phyloP scores from a whole-genome alignment of 225 moss, liverwort and hornwort genomes.

The Straminergon stramineum region DNA sequence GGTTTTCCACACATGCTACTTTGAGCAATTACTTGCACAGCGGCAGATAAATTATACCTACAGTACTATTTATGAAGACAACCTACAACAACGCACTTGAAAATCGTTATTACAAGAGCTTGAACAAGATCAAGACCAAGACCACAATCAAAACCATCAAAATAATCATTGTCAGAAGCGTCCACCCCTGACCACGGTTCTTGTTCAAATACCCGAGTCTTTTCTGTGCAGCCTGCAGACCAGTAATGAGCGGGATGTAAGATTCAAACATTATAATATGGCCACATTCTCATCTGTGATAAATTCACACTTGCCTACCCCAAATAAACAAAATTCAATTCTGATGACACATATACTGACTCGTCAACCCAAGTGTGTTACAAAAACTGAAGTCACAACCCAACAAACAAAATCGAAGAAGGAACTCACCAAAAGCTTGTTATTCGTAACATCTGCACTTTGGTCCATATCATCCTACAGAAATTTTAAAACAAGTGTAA shows the following conservation, averaged over 20 bases:
- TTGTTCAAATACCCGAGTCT: conserved; percentile 69
- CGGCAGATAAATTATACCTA: conserved; percentile 2
- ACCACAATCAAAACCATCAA: conserved; percentile 76
- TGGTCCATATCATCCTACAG: conserved; percentile 73
- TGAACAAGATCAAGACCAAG: conserved; percentile 65
- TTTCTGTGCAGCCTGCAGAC: conserved; percentile 68
- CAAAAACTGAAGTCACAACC: not conserved
- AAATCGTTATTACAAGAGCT: conserved; percentile 26
- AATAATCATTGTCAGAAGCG: conserved; percentile 69
- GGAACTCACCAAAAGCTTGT: conserved; percentile 58
- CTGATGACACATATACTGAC: too few species aligned
- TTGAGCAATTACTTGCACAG: conserved; percentile 1
- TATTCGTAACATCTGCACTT: conserved; percentile 84
- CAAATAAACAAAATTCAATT: not conserved
- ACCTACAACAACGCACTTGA: not conserved
- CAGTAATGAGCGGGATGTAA: not conserved
- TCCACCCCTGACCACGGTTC: conserved; percentile 63
- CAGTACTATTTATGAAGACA: conserved; percentile 9
- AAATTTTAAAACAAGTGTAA: not conserved
- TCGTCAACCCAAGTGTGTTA: not conserved
- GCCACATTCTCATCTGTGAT: not conserved
- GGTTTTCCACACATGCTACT: not conserved
- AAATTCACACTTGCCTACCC: not conserved
- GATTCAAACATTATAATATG: not conserved
- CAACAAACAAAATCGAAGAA: not conserved